Conservation (phyloP, 352 stramenopile genomes). For the Phytophthora tubulina region DNA sequence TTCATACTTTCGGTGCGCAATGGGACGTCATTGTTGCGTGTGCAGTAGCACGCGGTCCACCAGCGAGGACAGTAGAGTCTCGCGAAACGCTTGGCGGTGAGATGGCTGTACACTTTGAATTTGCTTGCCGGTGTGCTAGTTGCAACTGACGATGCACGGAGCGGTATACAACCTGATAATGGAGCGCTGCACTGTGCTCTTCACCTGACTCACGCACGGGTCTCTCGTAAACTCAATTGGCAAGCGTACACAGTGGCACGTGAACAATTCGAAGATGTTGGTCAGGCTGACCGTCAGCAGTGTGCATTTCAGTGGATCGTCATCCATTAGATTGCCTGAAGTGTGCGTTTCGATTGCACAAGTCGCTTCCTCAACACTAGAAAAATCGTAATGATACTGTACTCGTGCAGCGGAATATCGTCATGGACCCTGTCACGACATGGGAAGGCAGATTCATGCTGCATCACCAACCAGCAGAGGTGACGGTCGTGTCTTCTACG, state of each 20-base stretch:
- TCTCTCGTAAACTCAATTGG: constrained; percentile 3
- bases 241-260: background rate
- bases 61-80: background rate
- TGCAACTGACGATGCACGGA: background rate
- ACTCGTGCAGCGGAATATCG: background rate
- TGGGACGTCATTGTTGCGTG: constrained; percentile 11
- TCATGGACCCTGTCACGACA: background rate
- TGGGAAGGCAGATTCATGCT: background rate
- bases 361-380: background rate
- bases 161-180: constrained; percentile 11
- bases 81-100: constrained; percentile 22
- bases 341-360: background rate
- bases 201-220: constrained; percentile 6
- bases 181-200: background rate
- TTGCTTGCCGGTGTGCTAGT: background rate
- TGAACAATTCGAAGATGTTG: background rate
- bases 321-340: background rate
- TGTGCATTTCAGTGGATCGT: background rate
- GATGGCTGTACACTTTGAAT: constrained; percentile 5
- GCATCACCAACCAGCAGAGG: background rate
- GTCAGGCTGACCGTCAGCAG: background rate
- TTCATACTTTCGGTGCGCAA: background rate
- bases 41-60: background rate
- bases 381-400: too few species aligned
- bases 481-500: background rate